Evolutionary conservation across 306 rosid genomes (phyloP).

Genomic region (Casuarina cunninghamiana): DNA sequence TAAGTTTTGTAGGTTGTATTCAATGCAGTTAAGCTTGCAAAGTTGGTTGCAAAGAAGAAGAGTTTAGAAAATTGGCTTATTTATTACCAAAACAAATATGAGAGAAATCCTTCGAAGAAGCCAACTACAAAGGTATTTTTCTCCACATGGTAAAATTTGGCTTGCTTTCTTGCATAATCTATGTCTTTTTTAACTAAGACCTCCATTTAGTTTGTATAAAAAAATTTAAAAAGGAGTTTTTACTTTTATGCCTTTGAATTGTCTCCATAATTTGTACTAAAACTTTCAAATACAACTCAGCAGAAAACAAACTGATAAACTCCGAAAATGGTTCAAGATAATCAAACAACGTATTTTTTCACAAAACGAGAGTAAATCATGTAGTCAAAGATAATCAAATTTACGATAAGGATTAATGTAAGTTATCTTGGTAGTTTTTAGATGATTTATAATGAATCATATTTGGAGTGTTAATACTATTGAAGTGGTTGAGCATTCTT

Average conservation of each 20-base stretch:
- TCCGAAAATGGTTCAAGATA: too few species aligned
- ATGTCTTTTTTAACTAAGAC: slow-evolving; percentile 6
- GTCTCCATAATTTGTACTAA: too few species aligned
- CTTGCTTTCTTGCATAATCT: background rate
- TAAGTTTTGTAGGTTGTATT: slow-evolving; percentile 62
- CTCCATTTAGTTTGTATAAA: background rate
- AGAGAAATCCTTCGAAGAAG: slow-evolving; percentile 53
- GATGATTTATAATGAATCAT: too few species aligned
- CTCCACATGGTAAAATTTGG: slow-evolving; percentile 18
- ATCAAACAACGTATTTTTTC: too few species aligned
- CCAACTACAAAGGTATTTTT: slow-evolving; percentile 80
- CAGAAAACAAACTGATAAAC: too few species aligned
- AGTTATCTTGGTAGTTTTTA: too few species aligned
- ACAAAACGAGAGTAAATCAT: too few species aligned
- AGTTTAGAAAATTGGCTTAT: slow-evolving; percentile 55
- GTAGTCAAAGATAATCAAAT: too few species aligned
- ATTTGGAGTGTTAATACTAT: too few species aligned
- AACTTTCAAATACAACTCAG: too few species aligned
- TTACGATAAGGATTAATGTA: too few species aligned
- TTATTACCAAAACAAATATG: slow-evolving; percentile 78
- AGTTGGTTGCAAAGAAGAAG: slow-evolving; percentile 64
- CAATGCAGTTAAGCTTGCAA: slow-evolving; percentile 73
- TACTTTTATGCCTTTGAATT: too few species aligned
- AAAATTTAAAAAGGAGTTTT: background rate
- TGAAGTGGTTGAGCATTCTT: background rate